Evolutionary conservation across 148 eudicot genomes (phyloP).

Genomic region (Arctostaphylos glauca): DNA sequence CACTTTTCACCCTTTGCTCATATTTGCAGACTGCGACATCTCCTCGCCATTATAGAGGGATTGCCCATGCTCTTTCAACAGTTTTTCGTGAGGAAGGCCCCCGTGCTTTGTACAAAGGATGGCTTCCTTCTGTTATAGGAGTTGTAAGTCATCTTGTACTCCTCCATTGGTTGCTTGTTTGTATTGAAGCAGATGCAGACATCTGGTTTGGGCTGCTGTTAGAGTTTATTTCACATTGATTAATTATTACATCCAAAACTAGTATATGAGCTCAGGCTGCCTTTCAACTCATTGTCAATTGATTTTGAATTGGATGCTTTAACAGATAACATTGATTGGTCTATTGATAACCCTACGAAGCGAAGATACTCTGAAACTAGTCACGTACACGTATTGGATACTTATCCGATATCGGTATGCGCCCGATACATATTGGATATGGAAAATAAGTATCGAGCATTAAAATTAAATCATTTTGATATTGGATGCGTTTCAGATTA

Average conservation of each 20-base stretch:
- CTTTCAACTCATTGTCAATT: too few relatives aligned
- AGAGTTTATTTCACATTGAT: too few relatives aligned
- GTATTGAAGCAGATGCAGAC: not conserved
- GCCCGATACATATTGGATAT: too few relatives aligned
- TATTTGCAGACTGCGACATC: constrained; percentile 70
- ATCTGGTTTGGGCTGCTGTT: not conserved
- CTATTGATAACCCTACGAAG: too few relatives aligned
- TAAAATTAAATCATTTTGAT: too few relatives aligned
- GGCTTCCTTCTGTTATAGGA: constrained; percentile 99
- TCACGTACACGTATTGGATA: too few relatives aligned
- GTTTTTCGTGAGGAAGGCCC: constrained; percentile 79
- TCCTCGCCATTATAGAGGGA: constrained; percentile 81
- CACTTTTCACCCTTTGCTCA: not conserved
- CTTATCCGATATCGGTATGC: too few relatives aligned
- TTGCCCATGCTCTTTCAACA: constrained; percentile 70
- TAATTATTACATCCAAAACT: too few relatives aligned
- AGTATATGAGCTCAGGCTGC: too few relatives aligned
- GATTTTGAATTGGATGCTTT: not conserved
- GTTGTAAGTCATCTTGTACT: constrained; percentile 54
- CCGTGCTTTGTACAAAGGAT: constrained; percentile 83
- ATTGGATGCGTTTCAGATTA: too few relatives aligned
- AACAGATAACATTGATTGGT: not conserved
- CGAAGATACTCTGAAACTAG: too few relatives aligned
- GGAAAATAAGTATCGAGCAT: too few relatives aligned
- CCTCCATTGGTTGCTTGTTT: constrained; percentile 7